A percentile compares a stretch with the other conserved stretches of the same genome.
These are phyloP conservation scores for Saccharomycopsis sp. DNA, from an alignment of 805 yeast species.

Conservation along the genomic window DNA sequence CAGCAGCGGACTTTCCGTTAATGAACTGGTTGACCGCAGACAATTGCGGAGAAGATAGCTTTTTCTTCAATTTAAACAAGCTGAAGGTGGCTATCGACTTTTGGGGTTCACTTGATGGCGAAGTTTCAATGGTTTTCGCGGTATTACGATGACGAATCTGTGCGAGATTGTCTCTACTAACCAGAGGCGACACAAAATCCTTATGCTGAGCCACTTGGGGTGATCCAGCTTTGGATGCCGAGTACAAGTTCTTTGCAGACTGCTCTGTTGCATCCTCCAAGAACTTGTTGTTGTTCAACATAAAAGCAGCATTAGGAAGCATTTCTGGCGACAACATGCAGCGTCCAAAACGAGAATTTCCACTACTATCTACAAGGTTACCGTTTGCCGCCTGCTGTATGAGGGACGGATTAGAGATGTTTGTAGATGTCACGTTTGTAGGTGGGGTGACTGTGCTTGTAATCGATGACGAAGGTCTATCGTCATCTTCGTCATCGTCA, in stretches of 20 bases:
- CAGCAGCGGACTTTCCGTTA: too few species aligned
- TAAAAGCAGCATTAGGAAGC: constrained; percentile 10
- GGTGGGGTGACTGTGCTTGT: constrained; percentile 1
- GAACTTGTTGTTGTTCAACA: constrained; percentile 18
- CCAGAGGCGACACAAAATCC: not conserved
- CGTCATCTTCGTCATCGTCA: not conserved
- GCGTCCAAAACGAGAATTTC: too few species aligned
- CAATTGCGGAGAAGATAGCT: not conserved
- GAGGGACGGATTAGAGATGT: not conserved
- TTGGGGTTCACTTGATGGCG: not conserved
- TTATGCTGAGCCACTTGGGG: not conserved
- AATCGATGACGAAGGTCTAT: not conserved
- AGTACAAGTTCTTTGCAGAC: constrained; percentile 1
- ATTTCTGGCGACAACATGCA: not conserved
- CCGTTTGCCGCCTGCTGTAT: too few species aligned
- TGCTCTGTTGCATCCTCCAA: constrained; percentile 18
- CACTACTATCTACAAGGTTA: too few species aligned
- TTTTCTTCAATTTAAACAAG: not conserved
- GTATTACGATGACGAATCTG: too few species aligned
- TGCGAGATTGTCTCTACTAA: too few species aligned
- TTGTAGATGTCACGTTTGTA: not conserved
- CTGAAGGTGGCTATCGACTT: not conserved
- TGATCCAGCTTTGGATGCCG: not conserved
- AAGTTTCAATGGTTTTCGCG: too few species aligned
- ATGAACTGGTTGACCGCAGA: not conserved